phyloP scores from a whole-genome alignment of 169 alveolate genomes.

The Eimeria acervulina region DNA sequence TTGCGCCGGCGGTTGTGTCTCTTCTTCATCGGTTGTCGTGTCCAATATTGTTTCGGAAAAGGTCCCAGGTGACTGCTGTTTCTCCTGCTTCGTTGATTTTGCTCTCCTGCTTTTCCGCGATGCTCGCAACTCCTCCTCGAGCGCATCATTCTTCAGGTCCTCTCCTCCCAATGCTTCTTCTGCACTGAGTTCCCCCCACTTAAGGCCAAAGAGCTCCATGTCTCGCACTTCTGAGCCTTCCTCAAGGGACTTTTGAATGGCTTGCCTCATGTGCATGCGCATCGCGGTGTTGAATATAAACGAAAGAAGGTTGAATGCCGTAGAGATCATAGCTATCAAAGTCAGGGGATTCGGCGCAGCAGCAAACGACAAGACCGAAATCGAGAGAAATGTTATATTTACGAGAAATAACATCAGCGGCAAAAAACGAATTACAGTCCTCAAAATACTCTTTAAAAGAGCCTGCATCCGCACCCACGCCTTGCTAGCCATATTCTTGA shows the following conservation, averaged over 20 bases:
- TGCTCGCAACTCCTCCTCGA: neutral
- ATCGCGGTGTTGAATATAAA: slow-evolving; percentile 24
- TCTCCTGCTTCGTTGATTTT: neutral
- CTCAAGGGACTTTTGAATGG: neutral
- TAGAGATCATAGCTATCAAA: neutral
- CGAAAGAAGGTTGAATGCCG: neutral
- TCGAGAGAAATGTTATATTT: neutral
- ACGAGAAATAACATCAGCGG: neutral
- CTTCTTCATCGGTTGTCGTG: neutral
- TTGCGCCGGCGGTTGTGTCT: neutral
- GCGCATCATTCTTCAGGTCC: neutral
- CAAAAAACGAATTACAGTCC: neutral
- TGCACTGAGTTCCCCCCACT: slow-evolving; percentile 34
- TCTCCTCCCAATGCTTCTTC: neutral
- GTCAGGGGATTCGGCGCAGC: slow-evolving; percentile 44
- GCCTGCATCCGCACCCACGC: slow-evolving; percentile 37
- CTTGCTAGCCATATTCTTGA: neutral
- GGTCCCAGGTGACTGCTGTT: neutral
- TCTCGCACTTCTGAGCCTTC: neutral
- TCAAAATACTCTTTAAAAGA: neutral
- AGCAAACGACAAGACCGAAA: neutral
- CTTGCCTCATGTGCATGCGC: slow-evolving; percentile 16
- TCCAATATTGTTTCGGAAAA: neutral
- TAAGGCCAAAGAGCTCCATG: slow-evolving; percentile 51
- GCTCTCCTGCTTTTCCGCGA: neutral